Conservation (phyloP, 2,329 filamentous ascomycete species). For the Rhynchosporium secalis region DNA sequence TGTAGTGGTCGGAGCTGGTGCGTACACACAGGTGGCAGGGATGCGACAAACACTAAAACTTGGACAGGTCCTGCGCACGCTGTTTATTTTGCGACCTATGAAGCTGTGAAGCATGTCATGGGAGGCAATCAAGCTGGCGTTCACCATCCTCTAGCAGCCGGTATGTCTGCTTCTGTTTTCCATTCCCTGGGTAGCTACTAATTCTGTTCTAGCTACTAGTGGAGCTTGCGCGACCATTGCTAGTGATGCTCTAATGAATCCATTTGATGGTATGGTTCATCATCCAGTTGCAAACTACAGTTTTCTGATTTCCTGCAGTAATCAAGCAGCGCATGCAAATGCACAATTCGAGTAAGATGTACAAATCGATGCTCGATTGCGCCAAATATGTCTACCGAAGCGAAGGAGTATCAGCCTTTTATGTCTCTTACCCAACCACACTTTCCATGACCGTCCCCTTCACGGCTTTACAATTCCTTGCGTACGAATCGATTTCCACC, state of each 20-base stretch:
- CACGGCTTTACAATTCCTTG: slow-evolving; percentile 94
- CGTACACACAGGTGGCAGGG: slow-evolving; percentile 38
- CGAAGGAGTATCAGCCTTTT: slow-evolving; percentile 90
- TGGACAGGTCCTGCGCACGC: slow-evolving; percentile 85
- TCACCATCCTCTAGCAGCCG: slow-evolving; percentile 90
- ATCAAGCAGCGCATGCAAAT: slow-evolving; percentile 99
- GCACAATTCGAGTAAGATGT: slow-evolving; percentile 83
- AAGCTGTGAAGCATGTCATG: slow-evolving; percentile 93
- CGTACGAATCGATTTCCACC: slow-evolving; percentile 95
- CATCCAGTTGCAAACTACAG: not conserved
- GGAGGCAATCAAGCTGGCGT: slow-evolving; percentile 85
- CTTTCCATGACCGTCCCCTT: slow-evolving; percentile 98
- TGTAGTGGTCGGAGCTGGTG: slow-evolving; percentile 92
- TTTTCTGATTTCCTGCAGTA: slow-evolving; percentile 54
- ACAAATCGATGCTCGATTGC: slow-evolving; percentile 84
- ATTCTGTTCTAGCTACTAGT: slow-evolving; percentile 66
- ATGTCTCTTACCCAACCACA: slow-evolving; percentile 97
- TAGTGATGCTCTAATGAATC: slow-evolving; percentile 98
- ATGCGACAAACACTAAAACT: slow-evolving; percentile 32
- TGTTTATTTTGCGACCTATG: slow-evolving; percentile 97
- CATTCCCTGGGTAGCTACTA: not conserved
- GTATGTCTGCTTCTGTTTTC: slow-evolving; percentile 51
- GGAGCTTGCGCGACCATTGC: slow-evolving; percentile 95
- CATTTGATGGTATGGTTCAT: slow-evolving; percentile 76
- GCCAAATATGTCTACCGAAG: slow-evolving; percentile 82